Conservation (phyloP, 208 protist species). For the Kentomonas sorsogonicus region DNA sequence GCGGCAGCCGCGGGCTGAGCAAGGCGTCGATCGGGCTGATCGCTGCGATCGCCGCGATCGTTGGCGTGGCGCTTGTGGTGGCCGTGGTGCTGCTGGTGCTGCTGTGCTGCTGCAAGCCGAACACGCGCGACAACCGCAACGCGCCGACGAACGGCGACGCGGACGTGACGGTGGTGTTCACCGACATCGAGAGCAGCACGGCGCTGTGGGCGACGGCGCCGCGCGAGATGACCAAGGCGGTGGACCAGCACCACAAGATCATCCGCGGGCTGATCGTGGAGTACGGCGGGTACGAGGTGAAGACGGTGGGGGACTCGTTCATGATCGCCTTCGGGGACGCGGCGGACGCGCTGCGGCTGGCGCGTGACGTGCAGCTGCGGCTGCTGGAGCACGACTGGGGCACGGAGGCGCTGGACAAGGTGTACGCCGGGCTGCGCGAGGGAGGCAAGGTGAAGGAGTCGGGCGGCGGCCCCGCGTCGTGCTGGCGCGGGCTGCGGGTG, state of each 20-base stretch:
- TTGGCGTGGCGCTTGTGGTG: too few species aligned
- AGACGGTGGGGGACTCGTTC: conserved; percentile 70
- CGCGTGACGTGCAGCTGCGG: conserved; percentile 34
- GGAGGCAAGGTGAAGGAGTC: too few species aligned
- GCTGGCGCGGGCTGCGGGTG: conserved; percentile 18
- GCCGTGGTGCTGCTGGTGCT: too few species aligned
- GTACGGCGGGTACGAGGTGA: conserved; percentile 66
- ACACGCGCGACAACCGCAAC: conserved; percentile 44
- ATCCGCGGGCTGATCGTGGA: conserved; percentile 49
- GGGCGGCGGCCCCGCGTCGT: too few species aligned
- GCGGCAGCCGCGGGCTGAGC: too few species aligned
- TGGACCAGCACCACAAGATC: conserved; percentile 43
- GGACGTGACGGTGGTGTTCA: conserved; percentile 54
- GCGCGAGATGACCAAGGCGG: conserved; percentile 32
- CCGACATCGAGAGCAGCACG: conserved; percentile 62
- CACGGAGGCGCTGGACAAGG: conserved; percentile 33
- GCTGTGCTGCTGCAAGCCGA: conserved; percentile 13
- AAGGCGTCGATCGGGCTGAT: too few species aligned
- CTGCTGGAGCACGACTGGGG: conserved; percentile 40
- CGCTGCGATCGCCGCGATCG: too few species aligned
- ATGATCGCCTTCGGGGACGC: conserved; percentile 54
- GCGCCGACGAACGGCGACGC: conserved; percentile 35
- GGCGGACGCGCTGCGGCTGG: conserved; percentile 35
- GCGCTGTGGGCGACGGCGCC: conserved; percentile 44
- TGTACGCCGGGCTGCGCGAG: too few species aligned